Base-by-base conservation (phyloP, 768 basidiomycete species). In the Boletellus ananas region DNA sequence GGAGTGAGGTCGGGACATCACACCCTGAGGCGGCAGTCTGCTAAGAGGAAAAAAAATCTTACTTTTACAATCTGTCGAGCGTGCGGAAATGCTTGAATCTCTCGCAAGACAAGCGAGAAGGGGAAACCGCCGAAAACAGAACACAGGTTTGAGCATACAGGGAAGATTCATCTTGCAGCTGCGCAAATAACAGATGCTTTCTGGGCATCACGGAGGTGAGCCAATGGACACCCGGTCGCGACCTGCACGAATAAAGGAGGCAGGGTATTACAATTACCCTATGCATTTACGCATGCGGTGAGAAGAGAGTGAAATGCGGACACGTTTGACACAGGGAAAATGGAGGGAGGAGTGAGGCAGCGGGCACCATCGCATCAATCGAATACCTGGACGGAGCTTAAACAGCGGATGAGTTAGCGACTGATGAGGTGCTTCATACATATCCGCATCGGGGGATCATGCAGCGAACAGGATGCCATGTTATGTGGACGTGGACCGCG, bases 131-230 rank as follows among this genome's bases (percentile, higher is more conserved):
- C 51, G 33, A 54, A 55, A 52, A 50, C 35, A 48, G 18, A 25
- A 43, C 52, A 59, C 55, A 48, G 52, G 31, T 50, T 51, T 54
- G 37, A 1, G 29, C 48, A 50, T 39, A 45, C 20, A 48, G 40
- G 50, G 55, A 55, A 63, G 61, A 52, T 61, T 52, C 63, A 65
- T 62, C 50, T 58, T 29, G 44, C 6, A 39, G 53, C 63, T 63
- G 60, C 55, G 65, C 58, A 54, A 49, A 27, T 45, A 43, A 46
- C 35, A 37, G 51, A 44, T 25, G 20, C 29, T 51, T 55, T 20
- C 37, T 21, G 49, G 38, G 52, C 21, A 49, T 40, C 36, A 53
- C 40, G 38, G 47, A 49, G 50, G 50, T 37, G 31, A 25, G 20
- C 39, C 23, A 45, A 47, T 45, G 33, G 47, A 46, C 46, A 41